Evolutionary conservation across 2,329 filamentous ascomycete species (phyloP).

Genomic region (Colletotrichum limetticola): DNA sequence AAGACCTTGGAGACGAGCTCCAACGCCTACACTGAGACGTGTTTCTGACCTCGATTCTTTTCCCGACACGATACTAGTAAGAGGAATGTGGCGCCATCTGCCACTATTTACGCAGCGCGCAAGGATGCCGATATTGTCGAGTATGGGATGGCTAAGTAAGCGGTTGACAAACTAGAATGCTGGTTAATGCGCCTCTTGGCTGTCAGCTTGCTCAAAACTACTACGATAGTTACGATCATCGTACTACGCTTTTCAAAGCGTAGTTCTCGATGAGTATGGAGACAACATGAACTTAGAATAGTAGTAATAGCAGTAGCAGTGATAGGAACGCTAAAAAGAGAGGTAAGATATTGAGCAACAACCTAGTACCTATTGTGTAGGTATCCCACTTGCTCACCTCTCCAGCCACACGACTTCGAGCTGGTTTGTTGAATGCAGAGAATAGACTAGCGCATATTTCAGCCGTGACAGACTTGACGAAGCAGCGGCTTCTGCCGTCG

Average conservation of each 20-base stretch:
- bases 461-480: not conserved
- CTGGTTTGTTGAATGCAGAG: constrained; percentile 19
- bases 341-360: no score
- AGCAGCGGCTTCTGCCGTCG: not conserved
- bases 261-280: no score
- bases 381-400: constrained; percentile 4
- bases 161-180: no score
- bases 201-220: no score
- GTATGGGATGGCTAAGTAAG: not conserved
- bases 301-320: no score
- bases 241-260: no score
- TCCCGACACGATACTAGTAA: not conserved
- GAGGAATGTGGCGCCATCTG: not conserved
- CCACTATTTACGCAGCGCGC: constrained; percentile 10
- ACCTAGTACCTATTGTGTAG: no score
- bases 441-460: not conserved
- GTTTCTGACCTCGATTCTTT: not conserved
- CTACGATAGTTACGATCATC: no score
- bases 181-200: no score
- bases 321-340: no score
- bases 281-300: no score
- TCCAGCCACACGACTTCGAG: not conserved
- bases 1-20: not conserved
- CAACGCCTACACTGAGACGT: not conserved
- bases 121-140: not conserved